Evolutionary conservation across 352 stramenopile genomes (phyloP).

Genomic region (Pythium sukuiense): DNA sequence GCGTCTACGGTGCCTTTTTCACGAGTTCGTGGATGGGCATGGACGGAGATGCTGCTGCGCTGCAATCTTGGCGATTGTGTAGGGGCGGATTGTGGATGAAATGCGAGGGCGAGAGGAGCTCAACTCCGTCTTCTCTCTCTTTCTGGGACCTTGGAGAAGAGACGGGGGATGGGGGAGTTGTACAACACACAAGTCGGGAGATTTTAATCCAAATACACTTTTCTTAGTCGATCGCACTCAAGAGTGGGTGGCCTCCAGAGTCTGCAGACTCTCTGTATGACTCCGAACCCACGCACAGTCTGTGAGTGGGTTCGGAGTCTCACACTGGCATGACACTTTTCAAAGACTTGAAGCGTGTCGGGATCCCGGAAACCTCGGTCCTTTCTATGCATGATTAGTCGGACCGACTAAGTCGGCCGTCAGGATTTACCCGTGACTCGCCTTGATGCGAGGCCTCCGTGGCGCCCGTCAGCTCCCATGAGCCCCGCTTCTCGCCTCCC

Average conservation of each 20-base stretch:
- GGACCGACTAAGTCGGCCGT: background rate
- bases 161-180: background rate
- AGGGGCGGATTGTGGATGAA: background rate
- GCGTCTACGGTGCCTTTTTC: background rate
- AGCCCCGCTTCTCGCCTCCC: too few species aligned
- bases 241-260: too few species aligned
- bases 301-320: too few species aligned
- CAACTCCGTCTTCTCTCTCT: background rate
- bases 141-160: background rate
- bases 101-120: background rate
- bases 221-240: too few species aligned
- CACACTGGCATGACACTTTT: too few species aligned
- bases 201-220: too few species aligned
- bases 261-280: too few species aligned
- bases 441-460: too few species aligned
- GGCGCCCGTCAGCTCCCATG: too few species aligned
- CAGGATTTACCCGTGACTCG: background rate
- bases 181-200: too few species aligned
- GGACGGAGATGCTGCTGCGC: background rate
- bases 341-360: too few species aligned
- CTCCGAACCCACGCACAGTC: too few species aligned
- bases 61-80: background rate
- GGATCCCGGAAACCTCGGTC: background rate
- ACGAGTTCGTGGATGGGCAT: background rate
- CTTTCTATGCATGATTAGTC: background rate